Base-by-base conservation (phyloP, 768 basidiomycete species). In the Favolaschia claudopus region DNA sequence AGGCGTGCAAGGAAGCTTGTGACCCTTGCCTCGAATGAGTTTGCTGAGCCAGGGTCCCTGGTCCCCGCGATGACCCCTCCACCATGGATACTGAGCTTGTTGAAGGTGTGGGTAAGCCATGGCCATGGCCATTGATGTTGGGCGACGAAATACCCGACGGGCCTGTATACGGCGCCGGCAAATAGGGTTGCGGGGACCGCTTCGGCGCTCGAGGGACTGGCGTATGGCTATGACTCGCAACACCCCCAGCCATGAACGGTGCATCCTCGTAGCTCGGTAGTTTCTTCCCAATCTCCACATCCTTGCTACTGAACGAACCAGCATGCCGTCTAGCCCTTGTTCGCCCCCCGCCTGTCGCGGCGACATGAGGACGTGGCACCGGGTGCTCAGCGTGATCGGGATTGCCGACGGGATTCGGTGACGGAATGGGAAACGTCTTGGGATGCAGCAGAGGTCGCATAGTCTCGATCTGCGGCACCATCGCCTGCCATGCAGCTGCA, bases 251-350 rank as follows among this genome's bases (percentile, higher is more conserved):
- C 50, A 71, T 68, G 29, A 65, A 67, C 34, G 80, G 77, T 8
- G 79, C 63, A 14, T 78, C 73, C 40, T 87, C 83, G 62, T 85
- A 84, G n/a, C 88, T 89, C 8, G 92, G 89, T 46, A 92, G 71
- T 52, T 85, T 79, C 73, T 89, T 93, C 36, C 95, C 95, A 47
- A 92, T 87, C 69, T 96, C 89, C 7, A 96, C 91, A 70, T 97
- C 95, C 69, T 93, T 91, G 24, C 83, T 88, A 60, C 95, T 96
- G 77, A 96, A 98, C 4, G 95, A 96, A n/a, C 95, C 95, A 6
- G 92, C 95, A 71, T 96, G 92, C 33, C 95, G 82, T 39, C 95
- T 82, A 45, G 83, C 88, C 25, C 86, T 86, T 24, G 72, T 74
- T 58, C 82, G 80, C 54, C 74, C 81, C 55, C 54, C 64, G 36